Base-by-base conservation (phyloP, 768 basidiomycete genomes). In the Mycena belliarum region DNA sequence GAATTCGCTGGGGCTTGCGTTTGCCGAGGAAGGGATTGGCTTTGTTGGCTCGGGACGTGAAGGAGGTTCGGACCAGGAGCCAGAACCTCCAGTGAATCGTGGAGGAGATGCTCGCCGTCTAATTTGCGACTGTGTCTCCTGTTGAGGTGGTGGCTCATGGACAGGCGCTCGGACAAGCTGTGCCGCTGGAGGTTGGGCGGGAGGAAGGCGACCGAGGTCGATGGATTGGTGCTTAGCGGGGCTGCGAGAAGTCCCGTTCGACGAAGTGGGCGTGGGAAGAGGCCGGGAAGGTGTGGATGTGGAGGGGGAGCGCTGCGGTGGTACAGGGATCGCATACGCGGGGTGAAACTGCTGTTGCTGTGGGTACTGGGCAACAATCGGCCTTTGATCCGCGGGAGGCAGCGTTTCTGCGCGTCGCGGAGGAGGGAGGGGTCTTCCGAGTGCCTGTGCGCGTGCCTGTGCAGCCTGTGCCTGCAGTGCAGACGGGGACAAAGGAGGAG, bases 161-260 rank as follows among this genome's bases (percentile, higher is more conserved):
- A 26, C 4, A 8, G 20, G 45, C 45, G 33, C n/a, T 18, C 38
- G 43, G 28, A 25, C 28, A 20, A 48, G 41, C 35, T 23, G 38
- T 23, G 40, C 49, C n/a, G 49, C 60, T 16, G 54, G 16, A 25
- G 52, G 48, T 29, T 28, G 41, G n/a, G 40, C 16, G 25, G 53
- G 43, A 16, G 76, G 38, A 77, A 35, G 75, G 69, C 24, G 79
- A 69, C 28, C 75, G 69, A 24, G 78, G 75, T 80, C 76, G 20
- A 63, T 11, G 2, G 62, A 63, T 3, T 63, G 62, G 20, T 60
- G 62, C 24, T 57, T 59, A 1, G 35, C 58, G 14, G 58, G 43
- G 14, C 47, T 59, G 6, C 62, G 54, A 10, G 57, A 38, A 16
- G 52, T 42, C 20, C 29, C 50, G 3, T 43, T 32, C 69, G 72